Base-by-base conservation (phyloP, 2,329 filamentous ascomycete genomes). In the Pseudogymnoascus sp. region DNA sequence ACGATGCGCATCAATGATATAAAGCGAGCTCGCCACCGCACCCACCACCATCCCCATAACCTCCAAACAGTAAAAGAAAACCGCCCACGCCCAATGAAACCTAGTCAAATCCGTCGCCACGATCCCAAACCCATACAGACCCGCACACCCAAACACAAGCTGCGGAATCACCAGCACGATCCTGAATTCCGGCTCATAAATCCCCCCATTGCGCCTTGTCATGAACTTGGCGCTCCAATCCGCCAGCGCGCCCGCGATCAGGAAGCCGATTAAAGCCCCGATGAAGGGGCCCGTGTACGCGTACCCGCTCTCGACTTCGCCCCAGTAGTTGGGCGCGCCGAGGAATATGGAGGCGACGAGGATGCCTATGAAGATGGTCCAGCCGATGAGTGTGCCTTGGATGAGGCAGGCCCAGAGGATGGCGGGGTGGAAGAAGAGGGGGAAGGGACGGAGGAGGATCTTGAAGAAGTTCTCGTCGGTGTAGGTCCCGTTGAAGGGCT, bases 1-100 rank as follows among this genome's bases (percentile, higher is more conserved):
- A 89, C 92, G 88, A 76, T 97, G 93, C 0, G 93, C 93, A 76
- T 97, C 93, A 6, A 96, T 90, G 71, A 97, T 89, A 72, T 97
- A 97, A 23, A 96, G 78, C 0, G 90, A 90, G 66, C 87, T 89
- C 1, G 90, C 88, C 1, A 96, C 91, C 1, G 93, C 91, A 0
- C 93, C 93, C 71, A 96, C 87, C 0, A 97, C 91, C 91, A 96
- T 96, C 1, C 91, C 91, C 65, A 89, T 87, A 7, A 96, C 90
- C 72, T 95, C 87, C 63, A 93, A 82, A 0, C 82, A 89, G 68
- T 96, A 93, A 75, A 96, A 96, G 53, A 91, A 82, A 61, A 93
- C 84, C 0, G 90, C 88, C 65, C 60, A 65, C 18, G 87, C 78
- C 82, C 89, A 96, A 34, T 85, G 82, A 72, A 89, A 95, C 65